A percentile compares a stretch with the other conserved stretches of the same genome.
Conservation (phyloP, 1,284 basidiomycete species). For the Moesziomyces parantarcticus region DNA sequence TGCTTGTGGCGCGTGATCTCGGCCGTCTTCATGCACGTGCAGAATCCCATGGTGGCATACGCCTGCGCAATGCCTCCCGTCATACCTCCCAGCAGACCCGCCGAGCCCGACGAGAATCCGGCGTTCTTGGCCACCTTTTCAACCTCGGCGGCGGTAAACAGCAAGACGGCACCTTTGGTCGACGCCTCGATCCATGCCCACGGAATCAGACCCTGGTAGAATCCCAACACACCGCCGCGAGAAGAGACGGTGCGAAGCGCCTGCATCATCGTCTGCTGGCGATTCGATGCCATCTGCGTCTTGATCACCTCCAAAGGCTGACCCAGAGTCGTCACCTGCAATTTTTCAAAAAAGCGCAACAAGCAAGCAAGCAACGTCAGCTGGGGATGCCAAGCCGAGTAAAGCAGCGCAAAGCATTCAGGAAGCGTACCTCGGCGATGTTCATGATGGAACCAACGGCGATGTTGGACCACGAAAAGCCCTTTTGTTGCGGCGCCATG, state of each 20-base stretch:
- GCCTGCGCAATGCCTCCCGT: constrained; percentile 97
- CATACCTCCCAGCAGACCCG: constrained; percentile 95
- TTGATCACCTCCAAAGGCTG: constrained; percentile 98
- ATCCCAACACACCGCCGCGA: constrained; percentile 87
- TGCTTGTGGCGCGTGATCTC: constrained; percentile 98
- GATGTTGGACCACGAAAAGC: constrained; percentile 98
- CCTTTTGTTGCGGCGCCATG: constrained; percentile 76
- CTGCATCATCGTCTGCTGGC: constrained; percentile 84
- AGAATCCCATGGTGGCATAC: constrained; percentile 99
- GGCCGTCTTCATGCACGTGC: constrained; percentile 76
- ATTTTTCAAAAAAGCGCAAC: constrained; percentile 35
- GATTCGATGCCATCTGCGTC: constrained; percentile 73
- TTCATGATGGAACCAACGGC: constrained; percentile 81
- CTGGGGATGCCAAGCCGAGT: too few relatives aligned
- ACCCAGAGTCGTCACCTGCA: constrained; percentile 91
- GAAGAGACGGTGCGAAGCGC: constrained; percentile 88
- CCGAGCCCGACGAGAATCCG: constrained; percentile 81
- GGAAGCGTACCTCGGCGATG: constrained; percentile 88
- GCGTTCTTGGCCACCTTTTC: constrained; percentile 77
- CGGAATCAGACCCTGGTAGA: constrained; percentile 98
- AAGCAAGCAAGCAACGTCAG: constrained; percentile 58
- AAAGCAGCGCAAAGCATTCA: constrained; percentile 1
- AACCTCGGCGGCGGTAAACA: constrained; percentile 95
- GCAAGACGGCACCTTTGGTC: constrained; percentile 94
- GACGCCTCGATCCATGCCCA: constrained; percentile 99